Base-by-base conservation (phyloP, 23 red algal genomes). In the Agarophyton chilense region DNA sequence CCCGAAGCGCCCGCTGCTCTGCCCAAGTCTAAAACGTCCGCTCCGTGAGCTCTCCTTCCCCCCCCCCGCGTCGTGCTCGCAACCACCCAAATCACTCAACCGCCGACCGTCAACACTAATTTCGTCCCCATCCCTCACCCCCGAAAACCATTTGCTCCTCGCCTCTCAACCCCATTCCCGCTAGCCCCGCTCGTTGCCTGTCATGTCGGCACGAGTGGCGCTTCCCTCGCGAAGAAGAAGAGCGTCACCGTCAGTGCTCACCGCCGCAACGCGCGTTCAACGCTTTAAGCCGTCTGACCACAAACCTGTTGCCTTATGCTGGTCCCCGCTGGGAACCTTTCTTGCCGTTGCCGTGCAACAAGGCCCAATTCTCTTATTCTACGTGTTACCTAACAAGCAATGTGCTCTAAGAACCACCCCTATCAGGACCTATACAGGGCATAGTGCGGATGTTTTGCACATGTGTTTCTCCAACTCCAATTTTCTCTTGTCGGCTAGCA, bases 401-500 rank as follows among this genome's bases (percentile, higher is more conserved):
- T 45, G 84, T 13, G 49, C 65, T 14, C 40, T 72, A 11, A 67
- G 84, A 18, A 24, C 68, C 49, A 58, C 38, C 51, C 84, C 84
- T 28, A 38, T 88, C 2, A 67, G 84, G 2, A 75, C 66, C 47
- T 77, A 91, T 35, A 50, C 31, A 4, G 94, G 79, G 7, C 94
- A 96, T 54, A 81, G 38, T 28, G 87, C 78, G 33, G 94, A 91
- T 64, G 73, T 96, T 10, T 49, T 96, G 53, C 72, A 75, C 57
- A 49, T 96, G 46, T 28, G 49, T 0, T 96, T 90, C 75, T 47
- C 79, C 0, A 21, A 50, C 25, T 77, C 82, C 29, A 77, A 91
- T 33, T 98, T 98, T 38, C 45, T 98, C 21, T 32, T 94, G 19
- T 89, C 87, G 52, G 90, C 83, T 10, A 85, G 76, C 2, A 94